Evolutionary conservation across 768 basidiomycete species (phyloP).

Genomic region (Leccinum variicolor): DNA sequence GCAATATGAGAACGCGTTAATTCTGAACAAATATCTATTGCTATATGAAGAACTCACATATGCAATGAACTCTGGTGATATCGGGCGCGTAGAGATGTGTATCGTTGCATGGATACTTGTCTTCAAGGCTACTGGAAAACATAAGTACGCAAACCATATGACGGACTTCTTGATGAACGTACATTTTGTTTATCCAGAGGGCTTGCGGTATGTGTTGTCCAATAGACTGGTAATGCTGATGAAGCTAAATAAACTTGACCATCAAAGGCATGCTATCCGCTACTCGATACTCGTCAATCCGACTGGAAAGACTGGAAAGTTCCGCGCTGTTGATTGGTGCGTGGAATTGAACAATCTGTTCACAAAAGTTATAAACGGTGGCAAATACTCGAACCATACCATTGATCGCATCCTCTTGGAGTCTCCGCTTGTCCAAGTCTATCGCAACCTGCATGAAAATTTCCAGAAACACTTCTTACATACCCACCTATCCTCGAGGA

Average conservation of each 20-base stretch:
- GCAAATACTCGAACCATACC: neutral
- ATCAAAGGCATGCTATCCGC: neutral
- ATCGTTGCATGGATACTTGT: constrained; percentile 27
- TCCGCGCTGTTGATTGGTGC: neutral
- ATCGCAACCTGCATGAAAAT: neutral
- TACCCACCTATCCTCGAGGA: neutral
- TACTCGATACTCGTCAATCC: neutral
- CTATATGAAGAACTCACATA: constrained; percentile 40
- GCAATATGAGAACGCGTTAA: constrained; percentile 32
- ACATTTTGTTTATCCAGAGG: neutral
- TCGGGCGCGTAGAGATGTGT: constrained; percentile 26
- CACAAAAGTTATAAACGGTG: constrained; percentile 1
- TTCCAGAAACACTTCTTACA: neutral
- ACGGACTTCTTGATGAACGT: constrained; percentile 13
- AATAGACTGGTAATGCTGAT: too few relatives aligned
- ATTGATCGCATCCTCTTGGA: neutral
- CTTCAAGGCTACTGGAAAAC: constrained; percentile 31
- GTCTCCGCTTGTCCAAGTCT: constrained; percentile 1
- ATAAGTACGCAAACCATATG: constrained; percentile 34
- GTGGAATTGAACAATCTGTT: neutral
- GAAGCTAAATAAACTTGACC: too few relatives aligned
- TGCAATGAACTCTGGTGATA: constrained; percentile 33
- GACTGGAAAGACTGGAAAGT: neutral
- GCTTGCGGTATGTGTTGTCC: neutral
- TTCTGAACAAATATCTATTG: constrained; percentile 33